Evolutionary conservation across 2,329 filamentous ascomycete genomes (phyloP), one percentile per base, ranked within the genome.

Genomic region (Fusarium neocosmosporiellum): DNA sequence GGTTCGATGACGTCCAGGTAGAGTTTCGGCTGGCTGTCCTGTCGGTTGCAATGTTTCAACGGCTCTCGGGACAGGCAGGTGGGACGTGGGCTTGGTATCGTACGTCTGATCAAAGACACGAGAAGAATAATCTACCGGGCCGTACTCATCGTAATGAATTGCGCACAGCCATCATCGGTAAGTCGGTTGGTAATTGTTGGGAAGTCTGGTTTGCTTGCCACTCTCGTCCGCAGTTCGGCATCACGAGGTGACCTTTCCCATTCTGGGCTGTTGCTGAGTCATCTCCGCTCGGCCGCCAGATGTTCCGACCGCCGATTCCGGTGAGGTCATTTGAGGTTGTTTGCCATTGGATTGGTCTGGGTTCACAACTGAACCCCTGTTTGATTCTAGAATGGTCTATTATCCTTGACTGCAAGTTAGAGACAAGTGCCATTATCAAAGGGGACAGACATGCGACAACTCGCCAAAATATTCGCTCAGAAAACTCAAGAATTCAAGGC

Each of bases 151-250:
- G 55, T 78, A 74, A 67, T 78, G 76, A 75, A 75, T 74, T 68
- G 74, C 65, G 66, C 62, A 62, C 66, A 77, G 66, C 70, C 72
- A 73, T 70, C 73, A 70, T 69, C 43, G 43, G 43, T 48, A 48
- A 29, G 43, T 48, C 67, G 61, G 65, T 54, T 62, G 70, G 66
- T 63, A 69, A 57, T 75, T 55, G 53, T 67, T 71, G 70, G 69
- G 60, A 59, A 54, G 50, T 54, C n/a, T 57, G 53, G 73, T 70
- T 67, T 69, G 69, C 76, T 77, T 78, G 76, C 76, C 76, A 78
- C 76, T 71, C 61, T 71, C 65, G 63, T 77, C 73, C 76, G 76
- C 70, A 69, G 55, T 70, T 78, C 76, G 76, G 76, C 75, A 78
- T 76, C 76, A 74, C 75, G 67, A 74, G 71, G 71, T 63, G 72